These are phyloP conservation scores for Eucalyptus virginea DNA, from an alignment of 345 rosid species.

Conservation along the genomic window DNA sequence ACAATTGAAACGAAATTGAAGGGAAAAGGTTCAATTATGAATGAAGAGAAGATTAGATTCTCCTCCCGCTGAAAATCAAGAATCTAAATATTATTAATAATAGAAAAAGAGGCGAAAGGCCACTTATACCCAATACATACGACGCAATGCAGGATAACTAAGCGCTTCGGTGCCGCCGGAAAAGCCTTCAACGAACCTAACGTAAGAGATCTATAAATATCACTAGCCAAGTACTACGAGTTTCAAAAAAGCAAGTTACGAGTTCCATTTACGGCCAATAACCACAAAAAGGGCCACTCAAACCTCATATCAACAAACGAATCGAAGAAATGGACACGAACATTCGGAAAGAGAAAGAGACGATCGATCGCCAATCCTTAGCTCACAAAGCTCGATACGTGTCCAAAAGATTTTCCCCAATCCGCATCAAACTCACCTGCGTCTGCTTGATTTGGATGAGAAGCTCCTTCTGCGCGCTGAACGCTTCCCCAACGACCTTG, in stretches of 20 bases:
- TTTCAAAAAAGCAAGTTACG: neutral
- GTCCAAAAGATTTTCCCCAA: neutral
- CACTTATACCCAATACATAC: neutral
- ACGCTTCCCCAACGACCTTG: conserved; percentile 57
- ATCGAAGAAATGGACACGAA: neutral
- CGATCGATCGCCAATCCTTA: neutral
- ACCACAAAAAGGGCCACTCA: neutral
- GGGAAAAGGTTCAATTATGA: neutral
- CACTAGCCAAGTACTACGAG: neutral
- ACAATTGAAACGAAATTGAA: neutral
- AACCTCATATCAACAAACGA: neutral
- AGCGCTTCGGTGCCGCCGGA: neutral
- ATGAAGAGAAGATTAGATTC: neutral
- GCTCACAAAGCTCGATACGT: neutral
- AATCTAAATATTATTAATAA: neutral
- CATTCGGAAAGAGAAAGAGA: neutral
- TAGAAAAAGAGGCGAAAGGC: neutral
- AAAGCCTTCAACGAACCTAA: neutral
- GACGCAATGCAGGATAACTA: neutral
- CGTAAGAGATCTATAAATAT: neutral
- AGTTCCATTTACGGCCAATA: neutral
- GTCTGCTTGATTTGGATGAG: conserved; percentile 58
- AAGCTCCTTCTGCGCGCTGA: conserved; percentile 50
- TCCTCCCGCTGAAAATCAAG: neutral
- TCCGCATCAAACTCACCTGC: conserved; percentile 17